Conservation (phyloP, 140 eudicot genomes). For the Senecio squalidus region DNA sequence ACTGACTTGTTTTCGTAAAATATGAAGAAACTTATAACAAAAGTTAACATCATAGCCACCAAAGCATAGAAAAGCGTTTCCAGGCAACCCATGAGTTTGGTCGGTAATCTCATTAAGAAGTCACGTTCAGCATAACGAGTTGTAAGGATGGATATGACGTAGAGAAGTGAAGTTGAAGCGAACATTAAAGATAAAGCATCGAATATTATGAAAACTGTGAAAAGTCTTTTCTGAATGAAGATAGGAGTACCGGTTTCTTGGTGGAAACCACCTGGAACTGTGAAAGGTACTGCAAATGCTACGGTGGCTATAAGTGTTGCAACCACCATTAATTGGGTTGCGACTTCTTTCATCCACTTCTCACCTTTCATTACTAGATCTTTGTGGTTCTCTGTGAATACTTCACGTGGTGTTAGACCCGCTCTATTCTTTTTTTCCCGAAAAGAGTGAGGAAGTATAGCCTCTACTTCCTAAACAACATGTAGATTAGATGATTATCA, state of each 20-base stretch:
- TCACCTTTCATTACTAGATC: not conserved
- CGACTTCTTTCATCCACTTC: not conserved
- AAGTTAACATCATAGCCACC: conserved; percentile 7
- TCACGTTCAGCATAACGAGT: not conserved
- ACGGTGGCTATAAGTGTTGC: conserved; percentile 7
- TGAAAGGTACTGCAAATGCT: conserved; percentile 5
- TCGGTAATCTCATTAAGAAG: not conserved
- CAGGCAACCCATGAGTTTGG: not conserved
- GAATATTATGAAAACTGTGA: not conserved
- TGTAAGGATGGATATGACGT: not conserved
- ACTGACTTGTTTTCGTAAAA: conserved; percentile 5
- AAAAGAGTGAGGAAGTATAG: not conserved
- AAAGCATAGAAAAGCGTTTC: conserved; percentile 1
- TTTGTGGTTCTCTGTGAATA: not conserved
- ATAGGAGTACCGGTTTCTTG: not conserved
- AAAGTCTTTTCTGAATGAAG: not conserved
- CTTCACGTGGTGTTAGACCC: not conserved
- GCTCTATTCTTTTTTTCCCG: not conserved
- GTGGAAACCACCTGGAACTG: not conserved
- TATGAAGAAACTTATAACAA: not conserved
- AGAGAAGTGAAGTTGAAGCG: not conserved
- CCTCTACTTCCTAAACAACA: not conserved
- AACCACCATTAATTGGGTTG: not conserved
- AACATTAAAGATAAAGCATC: conserved; percentile 3
- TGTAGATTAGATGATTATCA: not conserved